Evolutionary conservation across 2,329 filamentous ascomycete species (phyloP), one percentile per base, ranked within the genome.

Genomic region (Daldinia eschscholtzii): DNA sequence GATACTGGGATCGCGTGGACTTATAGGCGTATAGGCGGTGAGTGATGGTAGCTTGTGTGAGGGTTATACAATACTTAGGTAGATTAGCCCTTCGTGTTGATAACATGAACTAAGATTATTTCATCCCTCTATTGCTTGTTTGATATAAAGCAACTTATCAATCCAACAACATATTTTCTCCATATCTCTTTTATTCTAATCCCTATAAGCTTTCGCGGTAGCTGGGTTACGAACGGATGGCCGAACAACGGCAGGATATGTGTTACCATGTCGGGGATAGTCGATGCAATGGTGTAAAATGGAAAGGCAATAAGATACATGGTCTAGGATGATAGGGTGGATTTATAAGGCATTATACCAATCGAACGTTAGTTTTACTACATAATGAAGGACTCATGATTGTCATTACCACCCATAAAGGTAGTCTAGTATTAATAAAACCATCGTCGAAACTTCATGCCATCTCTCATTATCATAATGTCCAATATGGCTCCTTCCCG

Each of bases 391-490:
- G 5, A 28, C n/a, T 7, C 46, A 9, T 20, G 13, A 41, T 28
- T 41, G n/a, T n/a, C n/a, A 20, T 37, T 2, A 37, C 10, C 12
- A n/a, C 30, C 30, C 6, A 23, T 6, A 23, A 12, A 20, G 18
- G 10, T 9, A 18, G 5, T 10, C 33, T 35, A 7, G 18, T 55
- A 37, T 55, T 37, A n/a, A 39, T 23, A 15, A 6, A 23, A 35
- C 13, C 37, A 12, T 26, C 52, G 18, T 55, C 4, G 5, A 35
- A 55, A 6, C 46, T 33, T 52, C 26, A 26, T 33, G 26, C 15
- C 37, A 55, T 10, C 9, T 48, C 15, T 37, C 52, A 46, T 42
- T 42, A 44, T 33, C 55, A 13, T 57, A 18, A 6, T 57, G 55
- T 44, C 26, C 39, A 26, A 44, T 18, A 30, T 33, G 9, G 23